These are phyloP conservation scores for Cyberlindnera samutprakarnensis DNA, from an alignment of 805 yeast species.

Conservation along the genomic window DNA sequence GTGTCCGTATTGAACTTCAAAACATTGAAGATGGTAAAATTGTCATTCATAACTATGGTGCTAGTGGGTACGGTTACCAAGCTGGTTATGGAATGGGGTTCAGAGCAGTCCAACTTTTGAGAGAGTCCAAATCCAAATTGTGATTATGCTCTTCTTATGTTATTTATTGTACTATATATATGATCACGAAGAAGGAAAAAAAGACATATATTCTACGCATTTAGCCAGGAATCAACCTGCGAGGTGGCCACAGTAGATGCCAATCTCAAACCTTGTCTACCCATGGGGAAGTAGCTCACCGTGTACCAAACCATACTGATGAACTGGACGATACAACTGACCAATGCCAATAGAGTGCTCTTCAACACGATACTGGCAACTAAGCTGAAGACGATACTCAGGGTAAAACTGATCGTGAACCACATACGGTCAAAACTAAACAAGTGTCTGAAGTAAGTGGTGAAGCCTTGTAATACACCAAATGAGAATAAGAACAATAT, in stretches of 20 bases:
- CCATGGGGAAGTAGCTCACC: constrained; percentile 16
- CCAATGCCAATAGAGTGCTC: constrained; percentile 8
- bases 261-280: constrained; percentile 11
- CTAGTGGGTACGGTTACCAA: constrained; percentile 59
- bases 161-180: background rate
- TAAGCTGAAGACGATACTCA: constrained; percentile 9
- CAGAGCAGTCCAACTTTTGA: constrained; percentile 33
- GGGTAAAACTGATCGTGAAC: constrained; percentile 10
- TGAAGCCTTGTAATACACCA: constrained; percentile 10
- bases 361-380: constrained; percentile 9
- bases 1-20: constrained; percentile 61
- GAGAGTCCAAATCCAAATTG: background rate
- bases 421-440: constrained; percentile 13
- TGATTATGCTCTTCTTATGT: no score
- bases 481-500: constrained; percentile 13
- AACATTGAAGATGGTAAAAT: constrained; percentile 31
- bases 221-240: constrained; percentile 16
- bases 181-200: background rate
- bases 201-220: constrained; percentile 2
- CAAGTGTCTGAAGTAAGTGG: constrained; percentile 8
- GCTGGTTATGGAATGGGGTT: constrained; percentile 57
- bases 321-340: constrained; percentile 8
- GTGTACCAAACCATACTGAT: constrained; percentile 11
- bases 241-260: constrained; percentile 12
- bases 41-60: constrained; percentile 67